Evolutionary conservation across 2,329 filamentous ascomycete species (phyloP), one percentile per base, ranked within the genome.

Genomic region (Ceratocystis ficicola): DNA sequence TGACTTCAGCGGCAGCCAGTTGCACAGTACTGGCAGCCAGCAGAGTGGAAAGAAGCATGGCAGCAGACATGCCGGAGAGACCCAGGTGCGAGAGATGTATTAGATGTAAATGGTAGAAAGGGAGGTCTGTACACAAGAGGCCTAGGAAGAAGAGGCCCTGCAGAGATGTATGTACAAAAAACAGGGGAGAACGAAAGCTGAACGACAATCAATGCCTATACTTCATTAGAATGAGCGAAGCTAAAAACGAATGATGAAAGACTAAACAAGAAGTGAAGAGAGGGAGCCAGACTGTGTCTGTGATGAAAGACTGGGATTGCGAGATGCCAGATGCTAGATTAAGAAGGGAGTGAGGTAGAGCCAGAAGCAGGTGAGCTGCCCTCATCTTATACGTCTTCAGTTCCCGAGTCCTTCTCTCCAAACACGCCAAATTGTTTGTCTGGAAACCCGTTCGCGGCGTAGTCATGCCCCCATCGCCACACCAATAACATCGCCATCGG

Each of bases 31-130:
- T 52, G 32, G 66, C 66, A 25, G 63, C 66, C n/a, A 67, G 36
- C 30, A 67, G 36, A 50, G 61, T 15, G 25, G 63, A 65, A 36
- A 67, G 63, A 25, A 67, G 57, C 32, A 60, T 65, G n/a, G 63
- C 25, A 22, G 63, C 25, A 63, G 66, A 65, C 66, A 67, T 20
- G 44, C 52, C 1, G 48, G 48, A 10, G 20, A 25, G 2, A 22
- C 4, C 2, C 3, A 25, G 22, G 15, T 52, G 20, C n/a, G n/a
- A n/a, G 48, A 25, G 20, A 52, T 41, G 3, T 3, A 41, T 41
- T 1, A 4, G 36, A 41, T 41, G 10, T 10, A 41, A 41, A 41
- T 12, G 10, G 12, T 41, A 36, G 36, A 22, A 20, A n/a, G 22
- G 46, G 22, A 7, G n/a, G 46, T 50, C n/a, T 50, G 6, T 41